Percentiles rank a stretch among this genome's conserved stretches.
Evolutionary conservation across 768 basidiomycete genomes (phyloP).

Genomic region (Russula ochroleuca): DNA sequence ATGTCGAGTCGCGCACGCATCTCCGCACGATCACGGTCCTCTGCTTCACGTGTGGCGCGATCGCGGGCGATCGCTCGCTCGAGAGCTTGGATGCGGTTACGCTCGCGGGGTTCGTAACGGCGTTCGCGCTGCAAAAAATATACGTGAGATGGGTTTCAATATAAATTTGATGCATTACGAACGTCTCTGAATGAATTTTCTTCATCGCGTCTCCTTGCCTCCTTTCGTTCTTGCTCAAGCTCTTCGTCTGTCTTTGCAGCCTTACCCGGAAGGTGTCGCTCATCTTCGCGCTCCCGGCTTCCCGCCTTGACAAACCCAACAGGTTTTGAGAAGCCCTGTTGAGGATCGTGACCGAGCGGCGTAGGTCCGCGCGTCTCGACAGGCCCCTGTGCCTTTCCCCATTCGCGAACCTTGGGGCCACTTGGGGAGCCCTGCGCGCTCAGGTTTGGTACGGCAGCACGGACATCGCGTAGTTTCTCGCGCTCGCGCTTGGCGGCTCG

Average conservation of each 20-base stretch:
- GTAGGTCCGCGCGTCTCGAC: conserved; percentile 15
- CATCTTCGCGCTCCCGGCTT: conserved; percentile 40
- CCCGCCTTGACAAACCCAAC: conserved; percentile 79
- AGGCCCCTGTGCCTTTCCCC: conserved; percentile 60
- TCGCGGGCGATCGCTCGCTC: conserved; percentile 76
- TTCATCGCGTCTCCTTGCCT: conserved; percentile 69
- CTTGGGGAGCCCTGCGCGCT: conserved; percentile 39
- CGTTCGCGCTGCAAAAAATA: conserved; percentile 67
- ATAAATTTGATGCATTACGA: conserved; percentile 35
- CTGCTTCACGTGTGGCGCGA: conserved; percentile 63
- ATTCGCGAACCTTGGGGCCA: conserved; percentile 73
- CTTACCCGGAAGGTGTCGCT: conserved; percentile 35
- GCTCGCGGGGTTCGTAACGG: conserved; percentile 87
- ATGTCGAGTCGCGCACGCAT: conserved; percentile 78
- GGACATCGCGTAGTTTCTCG: conserved; percentile 80
- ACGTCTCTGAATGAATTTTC: conserved; percentile 86
- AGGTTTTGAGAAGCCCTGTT: conserved; percentile 73
- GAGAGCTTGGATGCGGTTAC: conserved; percentile 69
- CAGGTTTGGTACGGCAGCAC: conserved; percentile 50
- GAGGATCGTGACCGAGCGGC: conserved; percentile 33
- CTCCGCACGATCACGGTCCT: conserved; percentile 75
- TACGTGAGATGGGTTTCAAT: neutral
- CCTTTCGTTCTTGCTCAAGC: conserved; percentile 76
- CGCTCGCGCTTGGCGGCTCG: conserved; percentile 87
- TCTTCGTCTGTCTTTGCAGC: conserved; percentile 79